A percentile compares a stretch with the other conserved stretches of the same genome.
Evolutionary conservation across 345 rosid species (phyloP).

Genomic region (Noccaea bulbosa): DNA sequence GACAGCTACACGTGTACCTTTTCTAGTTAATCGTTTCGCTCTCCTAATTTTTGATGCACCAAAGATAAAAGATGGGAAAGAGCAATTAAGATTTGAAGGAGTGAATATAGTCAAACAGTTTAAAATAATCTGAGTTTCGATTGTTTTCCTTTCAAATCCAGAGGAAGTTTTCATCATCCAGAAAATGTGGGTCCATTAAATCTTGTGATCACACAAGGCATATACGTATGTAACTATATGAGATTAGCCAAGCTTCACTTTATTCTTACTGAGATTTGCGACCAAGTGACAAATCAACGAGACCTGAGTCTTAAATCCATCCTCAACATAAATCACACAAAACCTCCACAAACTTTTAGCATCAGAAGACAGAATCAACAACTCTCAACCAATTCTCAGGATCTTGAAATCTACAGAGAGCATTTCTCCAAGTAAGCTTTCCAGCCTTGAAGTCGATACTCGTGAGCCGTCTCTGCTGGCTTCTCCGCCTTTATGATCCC

Average conservation of each 20-base stretch:
- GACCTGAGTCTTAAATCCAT: slow-evolving; percentile 26
- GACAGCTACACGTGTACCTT: no score
- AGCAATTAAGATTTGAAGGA: no score
- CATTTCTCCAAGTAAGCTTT: slow-evolving; percentile 84
- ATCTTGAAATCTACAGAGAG: slow-evolving; percentile 32
- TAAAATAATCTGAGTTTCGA: no score
- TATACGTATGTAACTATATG: not conserved
- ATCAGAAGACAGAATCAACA: slow-evolving; percentile 32
- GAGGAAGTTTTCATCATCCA: not conserved
- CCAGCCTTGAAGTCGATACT: slow-evolving; percentile 95
- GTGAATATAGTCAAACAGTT: no score
- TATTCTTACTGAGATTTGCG: slow-evolving; percentile 16
- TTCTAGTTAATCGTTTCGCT: no score
- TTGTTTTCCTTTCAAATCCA: no score
- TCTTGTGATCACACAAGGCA: not conserved
- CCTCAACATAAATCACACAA: slow-evolving; percentile 29
- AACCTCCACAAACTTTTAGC: slow-evolving; percentile 6
- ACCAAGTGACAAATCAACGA: slow-evolving; percentile 21
- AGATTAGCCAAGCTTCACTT: not conserved
- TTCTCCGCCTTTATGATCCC: slow-evolving; percentile 88
- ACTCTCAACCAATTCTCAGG: not conserved
- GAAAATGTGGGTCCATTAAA: not conserved
- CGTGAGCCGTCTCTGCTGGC: slow-evolving; percentile 76
- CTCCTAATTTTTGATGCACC: no score
- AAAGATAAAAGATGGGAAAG: no score